phyloP scores from a whole-genome alignment of 768 basidiomycete species.

The Boletus rufocinnamomeus region DNA sequence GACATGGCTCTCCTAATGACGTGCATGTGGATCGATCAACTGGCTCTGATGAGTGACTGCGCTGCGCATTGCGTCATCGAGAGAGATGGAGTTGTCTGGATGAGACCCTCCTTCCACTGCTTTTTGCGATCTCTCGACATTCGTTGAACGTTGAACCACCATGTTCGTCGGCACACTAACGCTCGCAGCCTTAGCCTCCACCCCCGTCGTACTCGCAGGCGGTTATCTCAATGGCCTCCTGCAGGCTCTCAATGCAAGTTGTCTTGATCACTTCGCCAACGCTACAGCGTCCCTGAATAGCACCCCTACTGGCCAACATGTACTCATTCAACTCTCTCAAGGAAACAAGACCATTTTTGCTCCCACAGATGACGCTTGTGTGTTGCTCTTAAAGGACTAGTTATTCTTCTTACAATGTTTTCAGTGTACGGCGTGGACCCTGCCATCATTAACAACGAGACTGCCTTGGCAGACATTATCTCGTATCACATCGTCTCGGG shows the following conservation, averaged over 20 bases:
- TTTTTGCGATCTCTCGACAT: not conserved
- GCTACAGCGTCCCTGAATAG: slow-evolving; percentile 44
- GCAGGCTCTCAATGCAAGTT: slow-evolving; percentile 39
- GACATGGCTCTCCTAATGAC: not conserved
- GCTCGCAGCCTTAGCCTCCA: slow-evolving; percentile 23
- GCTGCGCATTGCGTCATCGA: slow-evolving; percentile 36
- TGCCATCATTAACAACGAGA: slow-evolving; percentile 30
- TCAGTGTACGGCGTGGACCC: slow-evolving; percentile 9
- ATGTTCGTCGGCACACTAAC: slow-evolving; percentile 21
- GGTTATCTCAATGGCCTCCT: slow-evolving; percentile 38
- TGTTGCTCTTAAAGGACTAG: slow-evolving; percentile 17
- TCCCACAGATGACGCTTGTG: slow-evolving; percentile 57
- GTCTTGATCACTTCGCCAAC: slow-evolving; percentile 45
- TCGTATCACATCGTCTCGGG: slow-evolving; percentile 61
- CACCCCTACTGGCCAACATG: slow-evolving; percentile 42
- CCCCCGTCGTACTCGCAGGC: slow-evolving; percentile 34
- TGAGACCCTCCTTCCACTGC: not conserved
- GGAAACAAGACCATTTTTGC: slow-evolving; percentile 58
- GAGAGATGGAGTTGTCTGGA: not conserved
- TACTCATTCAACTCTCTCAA: slow-evolving; percentile 46
- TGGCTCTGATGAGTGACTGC: not conserved
- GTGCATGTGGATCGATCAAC: slow-evolving; percentile 2
- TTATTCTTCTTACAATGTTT: slow-evolving; percentile 4
- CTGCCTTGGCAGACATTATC: slow-evolving; percentile 47
- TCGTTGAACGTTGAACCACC: not conserved